Base-by-base conservation (phyloP, 768 basidiomycete genomes). In the Auricularia heimuer region DNA sequence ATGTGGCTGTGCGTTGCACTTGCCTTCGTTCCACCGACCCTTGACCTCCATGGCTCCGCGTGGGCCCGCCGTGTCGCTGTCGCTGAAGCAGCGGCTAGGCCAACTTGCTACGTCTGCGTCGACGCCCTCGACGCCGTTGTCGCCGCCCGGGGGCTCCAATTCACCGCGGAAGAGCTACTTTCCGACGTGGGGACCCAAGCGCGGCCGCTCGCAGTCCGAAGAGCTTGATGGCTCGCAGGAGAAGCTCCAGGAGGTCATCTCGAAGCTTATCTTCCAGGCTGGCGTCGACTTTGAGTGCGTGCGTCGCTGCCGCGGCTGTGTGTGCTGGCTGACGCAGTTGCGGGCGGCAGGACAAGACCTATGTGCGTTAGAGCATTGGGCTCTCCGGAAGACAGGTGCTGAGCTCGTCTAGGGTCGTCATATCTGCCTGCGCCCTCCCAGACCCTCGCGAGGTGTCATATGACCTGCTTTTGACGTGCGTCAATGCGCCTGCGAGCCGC, bases 261-360 rank as follows among this genome's bases (percentile, higher is more conserved):
- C 77, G 45, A 84, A 79, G 73, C 79, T 94, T 76, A 91, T 94
- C 56, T 92, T 89, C 70, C 92, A 92, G 72, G 92, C 92, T 54
- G 92, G 92, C 2, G 88, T 92, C 65, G 92, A 94, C 76, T 93
- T 85, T 68, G 91, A 93, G 92, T 94, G 69, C 72, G 88, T 80
- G 21, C 11, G 18, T 18, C 1, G 47, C 47, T 8, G 7, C 1
- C 18, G 11, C 47, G 47, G 18, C 11, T 6, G 0, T 0, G 47
- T 18, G 47, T 18, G 47, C 47, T 51, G 47, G 21, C 47, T 51
- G 39, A 42, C 39, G 39, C 39, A 8, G 47, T 10, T 51, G 16
- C 16, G 4, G 47, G 11, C 6, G 11, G 47, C 66, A 93, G 92
- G 76, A 94, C 92, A 63, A 83, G 90, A 69, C 92, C 91, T 62